Percentiles rank a stretch among this genome's conserved stretches.
phyloP scores from a whole-genome alignment of 257 asterid genomes.

The Lycium ferocissimum region DNA sequence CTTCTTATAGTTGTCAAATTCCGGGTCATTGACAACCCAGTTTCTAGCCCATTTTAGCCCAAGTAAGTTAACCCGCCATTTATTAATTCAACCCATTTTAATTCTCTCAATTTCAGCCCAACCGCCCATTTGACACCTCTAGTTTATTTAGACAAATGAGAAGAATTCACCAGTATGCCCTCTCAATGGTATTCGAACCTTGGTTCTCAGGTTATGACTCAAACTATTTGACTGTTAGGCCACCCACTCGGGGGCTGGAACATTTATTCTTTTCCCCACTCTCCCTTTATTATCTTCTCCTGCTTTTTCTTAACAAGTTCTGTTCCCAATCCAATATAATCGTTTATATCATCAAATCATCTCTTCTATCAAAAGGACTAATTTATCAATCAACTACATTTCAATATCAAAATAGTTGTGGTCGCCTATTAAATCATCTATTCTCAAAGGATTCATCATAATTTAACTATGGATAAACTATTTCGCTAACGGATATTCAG shows the following conservation, averaged over 20 bases:
- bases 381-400: not conserved
- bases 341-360: not conserved
- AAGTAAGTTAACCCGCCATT: too few relatives aligned
- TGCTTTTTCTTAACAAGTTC: not conserved
- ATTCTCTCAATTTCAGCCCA: too few relatives aligned
- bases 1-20: too few relatives aligned
- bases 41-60: too few relatives aligned
- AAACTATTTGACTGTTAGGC: not conserved
- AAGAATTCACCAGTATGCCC: not conserved
- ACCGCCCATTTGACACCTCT: too few relatives aligned
- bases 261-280: not conserved
- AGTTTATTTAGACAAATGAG: not conserved
- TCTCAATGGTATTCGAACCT: not conserved
- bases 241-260: not conserved
- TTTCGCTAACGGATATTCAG: not conserved
- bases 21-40: too few relatives aligned
- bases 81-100: too few relatives aligned
- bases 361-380: not conserved
- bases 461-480: not conserved
- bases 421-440: not conserved
- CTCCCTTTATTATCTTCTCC: not conserved
- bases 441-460: not conserved
- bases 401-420: not conserved
- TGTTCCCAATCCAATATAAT: conserved; percentile 3
- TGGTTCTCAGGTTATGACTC: not conserved